Evolutionary conservation across 805 yeast genomes (phyloP), one percentile per base, ranked within the genome.

Genomic region (Candida pini): DNA sequence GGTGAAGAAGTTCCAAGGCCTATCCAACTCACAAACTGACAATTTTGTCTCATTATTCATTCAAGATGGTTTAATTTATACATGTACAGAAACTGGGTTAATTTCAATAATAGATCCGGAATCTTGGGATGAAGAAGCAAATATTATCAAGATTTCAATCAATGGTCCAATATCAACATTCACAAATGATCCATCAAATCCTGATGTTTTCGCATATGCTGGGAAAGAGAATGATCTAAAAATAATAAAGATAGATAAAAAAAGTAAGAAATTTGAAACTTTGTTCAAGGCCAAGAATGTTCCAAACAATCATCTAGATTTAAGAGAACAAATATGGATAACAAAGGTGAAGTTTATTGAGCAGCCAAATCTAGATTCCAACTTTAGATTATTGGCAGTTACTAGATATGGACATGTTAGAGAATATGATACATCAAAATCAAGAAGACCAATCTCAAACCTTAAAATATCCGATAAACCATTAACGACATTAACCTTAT

Each of bases 261-360:
- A 36, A 25, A 22, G 25, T 9, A 26, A 31, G 33, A 35, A 51
- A 30, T 47, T 58, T 41, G 51, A 57, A 16, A 44, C 55, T 5
- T 38, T 81, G 4, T 89, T 82, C 69, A 68, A 71, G 44, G 95
- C 82, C 3, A 83, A 83, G 53, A 87, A 87, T 55, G 95, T 87
- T n/a, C 76, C 81, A 40, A 79, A 85, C 47, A 84, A 82, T 58
- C 74, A 71, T 43, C 61, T 90, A 19, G 94, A 84, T 47, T 62
- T 92, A 43, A 70, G 88, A 39, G 92, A 80, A 6, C 96, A 95
- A 4, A 73, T 90, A 9, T 81, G 94, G 84, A 70, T 86, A 26
- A 71, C 78, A 5, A 68, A 71, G 36, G 66, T 87, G 30, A 54
- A 63, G 35, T 75, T 79, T 48, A 41, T 60, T 26, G 49, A 61